These are phyloP conservation scores for Chlorencoelia australis DNA, from an alignment of 2,329 filamentous ascomycete genomes.

Conservation along the genomic window DNA sequence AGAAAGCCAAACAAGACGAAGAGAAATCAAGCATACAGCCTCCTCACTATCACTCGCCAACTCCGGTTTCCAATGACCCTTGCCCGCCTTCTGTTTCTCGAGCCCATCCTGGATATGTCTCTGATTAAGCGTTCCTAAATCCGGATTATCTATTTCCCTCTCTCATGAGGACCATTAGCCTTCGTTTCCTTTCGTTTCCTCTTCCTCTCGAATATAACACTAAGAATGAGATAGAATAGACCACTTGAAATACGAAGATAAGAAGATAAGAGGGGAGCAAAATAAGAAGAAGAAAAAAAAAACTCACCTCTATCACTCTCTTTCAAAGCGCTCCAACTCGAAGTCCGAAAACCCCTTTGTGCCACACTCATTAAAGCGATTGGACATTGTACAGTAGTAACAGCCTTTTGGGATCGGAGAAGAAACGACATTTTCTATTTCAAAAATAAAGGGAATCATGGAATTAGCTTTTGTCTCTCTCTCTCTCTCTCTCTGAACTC, in stretches of 20 bases:
- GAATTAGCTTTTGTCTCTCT: too few relatives aligned
- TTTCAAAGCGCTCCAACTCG: slow-evolving; percentile 18
- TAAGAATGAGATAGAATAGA: not conserved
- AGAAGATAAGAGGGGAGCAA: not conserved
- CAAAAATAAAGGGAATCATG: too few relatives aligned
- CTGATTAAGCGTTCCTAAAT: slow-evolving; percentile 35
- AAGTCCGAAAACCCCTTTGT: too few relatives aligned
- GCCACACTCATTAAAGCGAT: too few relatives aligned
- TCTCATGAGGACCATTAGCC: not conserved
- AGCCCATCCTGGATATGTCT: slow-evolving; percentile 52
- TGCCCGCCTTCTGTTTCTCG: slow-evolving; percentile 58
- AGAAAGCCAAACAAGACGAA: not conserved
- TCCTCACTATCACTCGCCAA: slow-evolving; percentile 74
- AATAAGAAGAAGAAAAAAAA: not conserved
- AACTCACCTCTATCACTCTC: slow-evolving; percentile 24
- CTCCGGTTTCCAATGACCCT: slow-evolving; percentile 66
- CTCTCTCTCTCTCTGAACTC: too few relatives aligned
- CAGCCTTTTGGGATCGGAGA: too few relatives aligned
- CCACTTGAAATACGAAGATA: not conserved
- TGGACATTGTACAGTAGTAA: too few relatives aligned
- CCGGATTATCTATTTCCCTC: slow-evolving; percentile 13
- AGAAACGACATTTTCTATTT: too few relatives aligned
- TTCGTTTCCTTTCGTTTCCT: too few relatives aligned
- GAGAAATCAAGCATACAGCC: slow-evolving; percentile 38
- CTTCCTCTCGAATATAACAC: too few relatives aligned